These are phyloP conservation scores for Pythium aquatile DNA, from an alignment of 352 stramenopile species.

Conservation along the genomic window DNA sequence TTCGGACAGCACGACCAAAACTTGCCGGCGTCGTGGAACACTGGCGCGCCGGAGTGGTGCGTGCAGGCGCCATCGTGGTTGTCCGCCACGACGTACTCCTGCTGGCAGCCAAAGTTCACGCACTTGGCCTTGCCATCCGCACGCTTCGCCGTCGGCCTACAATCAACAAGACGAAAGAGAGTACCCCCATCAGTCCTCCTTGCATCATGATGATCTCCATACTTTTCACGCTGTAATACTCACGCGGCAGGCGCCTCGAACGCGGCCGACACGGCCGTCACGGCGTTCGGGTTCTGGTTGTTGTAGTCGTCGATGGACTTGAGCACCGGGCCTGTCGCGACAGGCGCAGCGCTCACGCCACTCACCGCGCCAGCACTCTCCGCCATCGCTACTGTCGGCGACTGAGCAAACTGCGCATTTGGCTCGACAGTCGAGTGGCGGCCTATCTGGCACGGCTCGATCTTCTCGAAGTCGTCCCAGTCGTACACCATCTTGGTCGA, in stretches of 20 bases:
- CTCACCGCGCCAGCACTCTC: constrained; percentile 31
- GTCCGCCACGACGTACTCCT: constrained; percentile 90
- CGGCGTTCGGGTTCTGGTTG: constrained; percentile 85
- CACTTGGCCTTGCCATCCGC: constrained; percentile 89
- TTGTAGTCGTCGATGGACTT: constrained; percentile 95
- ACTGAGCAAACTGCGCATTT: constrained; percentile 73
- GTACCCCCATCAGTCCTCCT: too few relatives aligned
- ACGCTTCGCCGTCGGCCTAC: constrained; percentile 43
- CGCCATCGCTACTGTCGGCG: constrained; percentile 72
- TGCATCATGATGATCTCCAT: too few relatives aligned
- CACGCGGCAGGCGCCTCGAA: constrained; percentile 58
- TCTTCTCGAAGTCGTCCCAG: constrained; percentile 95
- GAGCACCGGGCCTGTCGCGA: constrained; percentile 41
- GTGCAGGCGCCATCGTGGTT: constrained; percentile 75
- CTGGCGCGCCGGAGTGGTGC: constrained; percentile 85
- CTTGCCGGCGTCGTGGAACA: constrained; percentile 94
- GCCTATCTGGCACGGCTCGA: constrained; percentile 65
- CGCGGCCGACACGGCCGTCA: constrained; percentile 75
- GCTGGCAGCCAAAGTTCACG: constrained; percentile 90
- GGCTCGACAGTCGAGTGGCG: constrained; percentile 71
- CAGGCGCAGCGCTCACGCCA: constrained; percentile 12
- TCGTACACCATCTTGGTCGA: constrained; percentile 92
- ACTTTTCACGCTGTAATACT: not conserved
- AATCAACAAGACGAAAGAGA: too few relatives aligned
- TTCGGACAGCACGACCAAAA: constrained; percentile 94